A percentile compares a stretch with the other conserved stretches of the same genome.
Evolutionary conservation across 2,329 filamentous ascomycete genomes (phyloP).

Genomic region (Hirsutella thompsonii): DNA sequence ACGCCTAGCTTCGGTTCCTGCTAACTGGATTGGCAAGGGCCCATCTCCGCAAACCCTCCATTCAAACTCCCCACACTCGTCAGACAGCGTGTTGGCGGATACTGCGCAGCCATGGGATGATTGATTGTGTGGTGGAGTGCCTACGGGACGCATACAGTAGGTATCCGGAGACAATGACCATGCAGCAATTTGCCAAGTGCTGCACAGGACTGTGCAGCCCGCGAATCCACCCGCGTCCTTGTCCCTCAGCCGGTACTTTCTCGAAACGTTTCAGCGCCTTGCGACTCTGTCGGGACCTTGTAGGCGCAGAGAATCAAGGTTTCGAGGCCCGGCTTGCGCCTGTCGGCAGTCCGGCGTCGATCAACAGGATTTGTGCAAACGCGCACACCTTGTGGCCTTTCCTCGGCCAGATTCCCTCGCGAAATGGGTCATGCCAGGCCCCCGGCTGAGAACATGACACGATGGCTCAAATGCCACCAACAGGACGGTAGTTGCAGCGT

Average conservation of each 20-base stretch:
- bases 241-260: neutral
- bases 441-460: neutral
- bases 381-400: neutral
- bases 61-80: no score
- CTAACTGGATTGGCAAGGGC: no score
- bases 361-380: no score
- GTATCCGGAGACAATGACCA: no score
- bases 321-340: neutral
- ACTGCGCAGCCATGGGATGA: no score
- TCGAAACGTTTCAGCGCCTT: neutral
- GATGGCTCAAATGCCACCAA: neutral
- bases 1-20: no score
- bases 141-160: no score
- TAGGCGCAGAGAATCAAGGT: neutral
- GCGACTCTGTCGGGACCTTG: no score
- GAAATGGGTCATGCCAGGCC: neutral
- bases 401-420: neutral
- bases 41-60: no score
- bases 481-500: conserved; percentile 2
- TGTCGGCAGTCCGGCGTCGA: no score
- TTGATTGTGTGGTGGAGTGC: no score
- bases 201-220: neutral
- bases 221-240: neutral
- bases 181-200: neutral
- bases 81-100: no score